Evolutionary conservation across 345 rosid species (phyloP).

Genomic region (Eucalyptus regnans): DNA sequence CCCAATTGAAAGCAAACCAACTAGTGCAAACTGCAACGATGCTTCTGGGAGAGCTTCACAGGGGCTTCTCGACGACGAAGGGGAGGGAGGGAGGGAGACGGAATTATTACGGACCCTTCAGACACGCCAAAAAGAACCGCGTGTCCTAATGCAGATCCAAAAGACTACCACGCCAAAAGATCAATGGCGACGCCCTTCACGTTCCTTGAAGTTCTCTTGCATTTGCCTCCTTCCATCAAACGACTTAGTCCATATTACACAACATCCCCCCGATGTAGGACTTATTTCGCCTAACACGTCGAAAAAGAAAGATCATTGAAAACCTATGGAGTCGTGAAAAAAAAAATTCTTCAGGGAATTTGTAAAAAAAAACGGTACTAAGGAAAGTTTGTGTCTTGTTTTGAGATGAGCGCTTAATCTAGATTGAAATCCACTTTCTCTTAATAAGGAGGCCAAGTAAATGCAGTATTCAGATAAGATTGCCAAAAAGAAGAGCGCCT

Average conservation of each 20-base stretch:
- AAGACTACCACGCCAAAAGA: background rate
- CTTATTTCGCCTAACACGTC: background rate
- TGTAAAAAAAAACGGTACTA: background rate
- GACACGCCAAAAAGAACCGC: background rate
- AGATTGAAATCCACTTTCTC: background rate
- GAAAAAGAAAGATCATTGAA: background rate
- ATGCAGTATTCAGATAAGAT: background rate
- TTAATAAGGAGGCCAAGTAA: background rate
- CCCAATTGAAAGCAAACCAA: background rate
- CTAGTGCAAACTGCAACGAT: background rate
- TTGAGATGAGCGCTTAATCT: background rate
- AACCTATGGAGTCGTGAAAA: background rate
- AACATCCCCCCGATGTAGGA: background rate
- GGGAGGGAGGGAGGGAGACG: background rate
- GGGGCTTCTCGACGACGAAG: background rate
- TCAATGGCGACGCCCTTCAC: background rate
- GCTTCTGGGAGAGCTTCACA: background rate
- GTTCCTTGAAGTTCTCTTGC: background rate
- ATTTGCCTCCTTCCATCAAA: no score
- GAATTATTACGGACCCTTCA: background rate
- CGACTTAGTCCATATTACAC: background rate
- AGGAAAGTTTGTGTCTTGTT: background rate
- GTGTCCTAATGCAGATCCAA: background rate
- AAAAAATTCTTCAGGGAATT: background rate
- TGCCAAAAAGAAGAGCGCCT: background rate